phyloP scores from a whole-genome alignment of 441 rosid genomes.

The Adansonia grandidieri region DNA sequence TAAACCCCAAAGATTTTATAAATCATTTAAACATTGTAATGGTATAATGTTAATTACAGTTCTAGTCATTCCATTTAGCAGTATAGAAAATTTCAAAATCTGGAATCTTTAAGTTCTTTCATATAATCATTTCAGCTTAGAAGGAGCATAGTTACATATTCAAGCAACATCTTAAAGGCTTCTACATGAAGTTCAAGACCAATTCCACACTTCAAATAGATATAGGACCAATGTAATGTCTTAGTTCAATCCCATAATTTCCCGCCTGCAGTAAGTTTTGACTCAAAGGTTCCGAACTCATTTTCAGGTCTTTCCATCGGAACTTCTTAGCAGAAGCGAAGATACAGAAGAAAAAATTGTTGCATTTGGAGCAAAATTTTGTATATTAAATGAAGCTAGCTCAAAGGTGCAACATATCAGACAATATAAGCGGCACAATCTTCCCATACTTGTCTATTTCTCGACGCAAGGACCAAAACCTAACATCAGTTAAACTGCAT shows the following conservation, averaged over 20 bases:
- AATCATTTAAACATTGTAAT: not conserved
- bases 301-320: slow-evolving; percentile 23
- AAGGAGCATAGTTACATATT: not conserved
- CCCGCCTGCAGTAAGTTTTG: not conserved
- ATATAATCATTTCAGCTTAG: not conserved
- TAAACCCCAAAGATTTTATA: not conserved
- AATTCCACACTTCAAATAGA: not conserved
- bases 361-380: not conserved
- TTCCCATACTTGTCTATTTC: slow-evolving; percentile 1
- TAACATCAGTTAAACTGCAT: not conserved
- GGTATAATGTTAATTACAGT: not conserved
- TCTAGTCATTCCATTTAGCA: not conserved
- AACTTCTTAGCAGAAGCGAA: not conserved
- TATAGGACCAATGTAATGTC: slow-evolving; percentile 11
- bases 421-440: not conserved
- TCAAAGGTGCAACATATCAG: not conserved
- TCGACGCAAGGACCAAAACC: not conserved
- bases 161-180: slow-evolving; percentile 1
- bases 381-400: not conserved
- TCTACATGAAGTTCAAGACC: not conserved
- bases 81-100: not conserved
- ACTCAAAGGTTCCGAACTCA: slow-evolving; percentile 16
- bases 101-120: not conserved
- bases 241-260: not conserved
- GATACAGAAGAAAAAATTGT: not conserved